Evolutionary conservation across 2,329 filamentous ascomycete genomes (phyloP), one percentile per base, ranked within the genome.

Genomic region (Fusarium robinianum): DNA sequence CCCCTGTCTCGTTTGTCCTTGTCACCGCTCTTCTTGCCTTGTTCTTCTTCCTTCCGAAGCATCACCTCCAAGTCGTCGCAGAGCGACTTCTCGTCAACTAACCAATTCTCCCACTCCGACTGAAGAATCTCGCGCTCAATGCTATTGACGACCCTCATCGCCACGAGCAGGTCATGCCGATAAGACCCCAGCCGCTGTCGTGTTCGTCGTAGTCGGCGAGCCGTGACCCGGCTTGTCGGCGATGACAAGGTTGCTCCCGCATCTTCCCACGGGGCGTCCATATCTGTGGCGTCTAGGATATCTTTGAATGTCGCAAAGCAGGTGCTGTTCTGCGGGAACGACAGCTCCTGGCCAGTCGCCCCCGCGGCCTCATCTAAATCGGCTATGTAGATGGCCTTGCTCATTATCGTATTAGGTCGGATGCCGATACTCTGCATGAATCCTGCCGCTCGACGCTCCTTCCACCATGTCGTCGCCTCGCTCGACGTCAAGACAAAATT

Each of bases 51-150:
- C 4, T 51, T 37, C 8, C 60, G 44, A 14, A 86, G 65, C 60
- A 77, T 67, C 21, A 62, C 63, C 17, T 73, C 70, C 5, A 81
- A 72, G 62, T 86, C 80, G 43, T 81, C 81, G 66, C 94, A 99
- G 34, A 88, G 80, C 22, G 76, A 69, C 53, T 83, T 85, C 71
- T 99, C 94, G 55, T 88, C 85, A 3, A 80, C 69, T 19, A 97
- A 77, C 91, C 92, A 99, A 53, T 88, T 88, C 71, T 96, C 91
- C 85, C 90, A 99, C 67, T 96, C 92, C 1, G 87, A 86, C 61
- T 83, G 80, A 40, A 97, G 69, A 66, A 96, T 85, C 67, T 96
- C 90, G 46, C 80, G 79, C 73, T 97, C 94, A 18, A 97, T 83
- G 44, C 80, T 85, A 68, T 97, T 96, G 49, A 97, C 85, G 3